Evolutionary conservation across 2,329 filamentous ascomycete genomes (phyloP).

Genomic region (Myriangium duriaei): DNA sequence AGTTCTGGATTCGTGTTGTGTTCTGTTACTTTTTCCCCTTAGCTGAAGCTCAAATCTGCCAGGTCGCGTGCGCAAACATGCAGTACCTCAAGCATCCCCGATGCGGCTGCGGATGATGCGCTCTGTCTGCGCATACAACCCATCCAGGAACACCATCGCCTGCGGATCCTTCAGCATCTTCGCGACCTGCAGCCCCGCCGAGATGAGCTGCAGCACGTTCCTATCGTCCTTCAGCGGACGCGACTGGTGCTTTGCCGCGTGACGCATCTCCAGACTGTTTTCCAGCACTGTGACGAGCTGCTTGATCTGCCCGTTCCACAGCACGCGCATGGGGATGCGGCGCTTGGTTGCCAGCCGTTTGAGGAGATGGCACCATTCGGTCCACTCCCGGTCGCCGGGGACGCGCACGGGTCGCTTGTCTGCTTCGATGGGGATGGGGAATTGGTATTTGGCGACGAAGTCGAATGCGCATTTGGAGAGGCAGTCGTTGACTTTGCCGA

Average conservation of each 20-base stretch:
- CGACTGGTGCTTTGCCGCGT: slow-evolving; percentile 72
- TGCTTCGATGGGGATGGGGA: slow-evolving; percentile 71
- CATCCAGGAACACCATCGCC: slow-evolving; percentile 72
- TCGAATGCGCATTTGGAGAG: slow-evolving; percentile 78
- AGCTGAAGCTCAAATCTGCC: too few relatives aligned
- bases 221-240: slow-evolving; percentile 77
- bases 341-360: slow-evolving; percentile 78
- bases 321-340: slow-evolving; percentile 67
- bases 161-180: slow-evolving; percentile 75
- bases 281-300: slow-evolving; percentile 80
- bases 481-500: slow-evolving; percentile 70
- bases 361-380: slow-evolving; percentile 79
- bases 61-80: too few relatives aligned
- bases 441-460: slow-evolving; percentile 84
- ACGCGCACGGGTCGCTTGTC: slow-evolving; percentile 68
- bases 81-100: too few relatives aligned
- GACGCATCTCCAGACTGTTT: slow-evolving; percentile 78
- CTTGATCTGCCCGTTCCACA: slow-evolving; percentile 82
- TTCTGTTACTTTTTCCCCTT: too few relatives aligned
- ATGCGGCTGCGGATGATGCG: slow-evolving; percentile 6
- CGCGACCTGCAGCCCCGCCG: slow-evolving; percentile 74
- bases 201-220: slow-evolving; percentile 78
- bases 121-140: slow-evolving; percentile 72
- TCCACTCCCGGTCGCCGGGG: slow-evolving; percentile 74
- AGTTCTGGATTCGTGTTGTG: too few relatives aligned